Conservation (phyloP, 768 basidiomycete species). For the Auricularia sp. region DNA sequence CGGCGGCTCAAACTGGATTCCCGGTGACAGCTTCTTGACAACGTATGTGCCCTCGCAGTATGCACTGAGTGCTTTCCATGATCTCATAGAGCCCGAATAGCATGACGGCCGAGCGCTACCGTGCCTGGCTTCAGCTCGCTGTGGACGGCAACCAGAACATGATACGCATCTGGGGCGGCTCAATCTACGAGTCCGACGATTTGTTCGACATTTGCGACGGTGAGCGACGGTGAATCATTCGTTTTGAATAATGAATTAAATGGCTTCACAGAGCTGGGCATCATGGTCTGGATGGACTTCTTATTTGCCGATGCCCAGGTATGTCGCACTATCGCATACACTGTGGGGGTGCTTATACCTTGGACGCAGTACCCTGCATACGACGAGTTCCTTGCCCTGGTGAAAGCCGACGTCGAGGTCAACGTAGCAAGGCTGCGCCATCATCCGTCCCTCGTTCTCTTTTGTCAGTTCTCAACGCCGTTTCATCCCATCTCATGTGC, state of each 20-base stretch:
- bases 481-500: too few species aligned
- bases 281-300: slow-evolving; percentile 96
- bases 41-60: slow-evolving; percentile 33
- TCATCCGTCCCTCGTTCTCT: slow-evolving; percentile 85
- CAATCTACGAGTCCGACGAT: slow-evolving; percentile 69
- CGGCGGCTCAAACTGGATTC: slow-evolving; percentile 94
- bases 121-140: slow-evolving; percentile 73
- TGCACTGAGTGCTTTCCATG: too few species aligned
- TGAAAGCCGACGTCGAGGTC: slow-evolving; percentile 70
- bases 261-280: slow-evolving; percentile 22
- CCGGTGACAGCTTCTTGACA: slow-evolving; percentile 70
- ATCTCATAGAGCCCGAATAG: slow-evolving; percentile 17
- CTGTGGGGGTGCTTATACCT: background rate
- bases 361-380: slow-evolving; percentile 74
- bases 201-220: slow-evolving; percentile 85
- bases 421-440: slow-evolving; percentile 74
- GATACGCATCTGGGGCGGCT: slow-evolving; percentile 92
- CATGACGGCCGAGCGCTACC: slow-evolving; percentile 47
- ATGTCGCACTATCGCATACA: background rate
- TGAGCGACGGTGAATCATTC: slow-evolving; percentile 13
- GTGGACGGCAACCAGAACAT: slow-evolving; percentile 91
- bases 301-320: slow-evolving; percentile 87
- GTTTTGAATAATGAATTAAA: too few species aligned
- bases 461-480: slow-evolving; percentile 38
- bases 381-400: slow-evolving; percentile 61